Evolutionary conservation across 768 basidiomycete genomes (phyloP).

Genomic region (Lentinula boryana): DNA sequence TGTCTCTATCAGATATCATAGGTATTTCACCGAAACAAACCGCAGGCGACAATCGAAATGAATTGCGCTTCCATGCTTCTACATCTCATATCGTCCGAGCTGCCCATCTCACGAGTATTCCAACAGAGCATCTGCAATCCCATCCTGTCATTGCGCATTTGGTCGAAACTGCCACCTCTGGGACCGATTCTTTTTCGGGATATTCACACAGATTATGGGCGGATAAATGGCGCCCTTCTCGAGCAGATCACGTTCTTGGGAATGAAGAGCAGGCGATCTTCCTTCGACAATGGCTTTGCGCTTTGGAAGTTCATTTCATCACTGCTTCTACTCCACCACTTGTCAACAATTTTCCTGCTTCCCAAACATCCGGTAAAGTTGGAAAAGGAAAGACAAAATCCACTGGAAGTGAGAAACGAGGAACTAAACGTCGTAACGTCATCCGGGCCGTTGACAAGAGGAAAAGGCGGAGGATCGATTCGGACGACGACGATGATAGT

Average conservation of each 20-base stretch:
- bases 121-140: conserved; percentile 23
- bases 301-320: conserved; percentile 55
- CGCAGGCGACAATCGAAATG: background rate
- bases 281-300: conserved; percentile 72
- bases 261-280: conserved; percentile 67
- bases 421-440: conserved; percentile 53
- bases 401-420: conserved; percentile 21
- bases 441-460: conserved; percentile 46
- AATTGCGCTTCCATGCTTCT: background rate
- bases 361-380: conserved; percentile 13
- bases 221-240: conserved; percentile 68
- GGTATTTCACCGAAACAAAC: background rate
- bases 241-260: conserved; percentile 72
- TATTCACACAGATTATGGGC: conserved; percentile 53
- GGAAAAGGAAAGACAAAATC: conserved; percentile 19
- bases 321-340: background rate
- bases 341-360: conserved; percentile 1
- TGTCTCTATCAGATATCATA: background rate
- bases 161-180: conserved; percentile 15
- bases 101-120: conserved; percentile 18
- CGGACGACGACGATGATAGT: conserved; percentile 51
- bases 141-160: conserved; percentile 50
- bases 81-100: background rate
- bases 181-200: conserved; percentile 8
- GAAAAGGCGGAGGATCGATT: conserved; percentile 50